Evolutionary conservation across 2,329 filamentous ascomycete genomes (phyloP).

Genomic region (Chrysoporthe deuterocubensis): DNA sequence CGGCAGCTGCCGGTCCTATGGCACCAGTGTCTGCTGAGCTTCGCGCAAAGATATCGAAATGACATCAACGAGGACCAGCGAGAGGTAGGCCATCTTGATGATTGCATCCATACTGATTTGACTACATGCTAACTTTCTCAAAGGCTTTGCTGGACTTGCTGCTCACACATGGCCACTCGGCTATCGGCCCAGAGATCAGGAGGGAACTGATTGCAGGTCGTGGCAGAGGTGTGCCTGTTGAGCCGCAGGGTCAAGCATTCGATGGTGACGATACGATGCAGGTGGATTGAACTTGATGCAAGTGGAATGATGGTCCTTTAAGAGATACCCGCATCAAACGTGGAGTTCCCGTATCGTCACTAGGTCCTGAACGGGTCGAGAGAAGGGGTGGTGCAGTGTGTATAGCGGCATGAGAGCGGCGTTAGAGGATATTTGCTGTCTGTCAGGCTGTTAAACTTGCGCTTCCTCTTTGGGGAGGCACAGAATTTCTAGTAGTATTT

Average conservation of each 20-base stretch:
- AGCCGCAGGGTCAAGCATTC: constrained; percentile 57
- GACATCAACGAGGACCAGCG: constrained; percentile 95
- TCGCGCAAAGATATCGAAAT: constrained; percentile 92
- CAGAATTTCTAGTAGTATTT: too few relatives aligned
- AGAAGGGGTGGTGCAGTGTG: background rate
- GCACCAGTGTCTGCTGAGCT: constrained; percentile 91
- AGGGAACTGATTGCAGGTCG: constrained; percentile 86
- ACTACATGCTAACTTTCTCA: constrained; percentile 28
- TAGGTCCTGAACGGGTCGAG: too few relatives aligned
- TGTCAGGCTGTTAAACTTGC: background rate
- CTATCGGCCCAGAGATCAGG: constrained; percentile 89
- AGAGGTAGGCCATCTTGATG: constrained; percentile 39
- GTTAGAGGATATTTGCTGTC: background rate
- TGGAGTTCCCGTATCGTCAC: background rate
- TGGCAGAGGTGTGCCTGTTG: constrained; percentile 75
- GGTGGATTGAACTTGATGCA: constrained; percentile 51
- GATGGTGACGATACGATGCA: constrained; percentile 94
- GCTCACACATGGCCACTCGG: constrained; percentile 79
- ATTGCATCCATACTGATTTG: background rate
- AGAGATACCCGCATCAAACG: constrained; percentile 20
- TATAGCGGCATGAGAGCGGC: background rate
- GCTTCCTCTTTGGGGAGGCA: background rate
- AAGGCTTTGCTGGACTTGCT: constrained; percentile 84
- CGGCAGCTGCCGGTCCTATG: constrained; percentile 83
- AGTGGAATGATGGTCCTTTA: constrained; percentile 26